phyloP scores from a whole-genome alignment of 192 early-diverging fungal genomes.

The Entomortierella beljakovae region DNA sequence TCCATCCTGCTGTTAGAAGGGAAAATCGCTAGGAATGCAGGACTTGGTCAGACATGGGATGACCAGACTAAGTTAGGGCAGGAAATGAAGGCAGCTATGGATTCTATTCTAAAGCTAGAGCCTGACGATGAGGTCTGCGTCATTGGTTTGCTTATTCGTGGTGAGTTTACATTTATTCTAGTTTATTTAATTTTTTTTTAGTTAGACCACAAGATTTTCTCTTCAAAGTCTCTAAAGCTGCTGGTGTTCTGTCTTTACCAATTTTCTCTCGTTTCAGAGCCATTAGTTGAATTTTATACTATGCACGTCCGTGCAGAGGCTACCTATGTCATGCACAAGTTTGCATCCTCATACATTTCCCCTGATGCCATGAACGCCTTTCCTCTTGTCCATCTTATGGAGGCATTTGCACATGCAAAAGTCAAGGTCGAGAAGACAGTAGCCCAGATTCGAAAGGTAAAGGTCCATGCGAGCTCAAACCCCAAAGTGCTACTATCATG shows the following conservation, averaged over 20 bases:
- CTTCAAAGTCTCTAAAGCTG: too few relatives aligned
- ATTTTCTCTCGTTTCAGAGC: slow-evolving; percentile 22
- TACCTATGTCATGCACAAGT: slow-evolving; percentile 29
- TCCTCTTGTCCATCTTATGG: slow-evolving; percentile 37
- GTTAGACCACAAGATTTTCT: not conserved
- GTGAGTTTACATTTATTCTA: slow-evolving; percentile 4
- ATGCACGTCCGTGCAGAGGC: slow-evolving; percentile 30
- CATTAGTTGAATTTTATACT: slow-evolving; percentile 28
- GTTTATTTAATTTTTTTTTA: not conserved
- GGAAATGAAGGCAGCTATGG: slow-evolving; percentile 23
- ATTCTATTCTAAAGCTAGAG: slow-evolving; percentile 23
- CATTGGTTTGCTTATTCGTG: slow-evolving; percentile 19
- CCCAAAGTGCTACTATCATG: slow-evolving; percentile 33
- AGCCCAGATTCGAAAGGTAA: slow-evolving; percentile 22
- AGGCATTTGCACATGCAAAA: slow-evolving; percentile 17
- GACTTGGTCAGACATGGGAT: slow-evolving; percentile 12
- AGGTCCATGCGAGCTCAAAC: slow-evolving; percentile 21
- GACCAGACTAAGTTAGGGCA: slow-evolving; percentile 18
- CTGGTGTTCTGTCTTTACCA: not conserved
- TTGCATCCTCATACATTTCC: slow-evolving; percentile 22
- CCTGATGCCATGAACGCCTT: slow-evolving; percentile 30
- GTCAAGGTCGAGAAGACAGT: slow-evolving; percentile 22
- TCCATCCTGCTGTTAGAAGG: slow-evolving; percentile 21
- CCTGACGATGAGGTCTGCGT: slow-evolving; percentile 24
- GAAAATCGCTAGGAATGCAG: slow-evolving; percentile 18